These are phyloP conservation scores for Phytophthora cajani DNA, from an alignment of 352 stramenopile species.

Conservation along the genomic window DNA sequence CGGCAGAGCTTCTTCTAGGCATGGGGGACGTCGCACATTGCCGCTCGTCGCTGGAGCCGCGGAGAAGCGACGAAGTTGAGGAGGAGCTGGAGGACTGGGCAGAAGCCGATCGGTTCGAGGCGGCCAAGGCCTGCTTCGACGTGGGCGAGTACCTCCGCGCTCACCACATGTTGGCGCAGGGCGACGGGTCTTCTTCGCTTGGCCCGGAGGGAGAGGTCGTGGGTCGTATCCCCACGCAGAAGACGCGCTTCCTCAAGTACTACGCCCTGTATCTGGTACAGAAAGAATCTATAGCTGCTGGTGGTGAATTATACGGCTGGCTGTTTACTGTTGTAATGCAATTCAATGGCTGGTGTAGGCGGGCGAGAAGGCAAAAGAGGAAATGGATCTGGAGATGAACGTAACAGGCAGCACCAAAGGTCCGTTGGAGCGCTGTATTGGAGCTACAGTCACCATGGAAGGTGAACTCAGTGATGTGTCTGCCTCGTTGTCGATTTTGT, in stretches of 20 bases:
- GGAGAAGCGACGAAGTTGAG: conserved; percentile 4
- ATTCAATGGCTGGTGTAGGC: conserved; percentile 37
- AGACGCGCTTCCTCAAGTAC: conserved; percentile 73
- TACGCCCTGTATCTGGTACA: conserved; percentile 81
- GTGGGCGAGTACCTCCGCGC: conserved; percentile 78
- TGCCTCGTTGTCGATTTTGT: neutral
- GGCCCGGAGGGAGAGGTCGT: neutral
- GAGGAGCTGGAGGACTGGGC: conserved; percentile 27
- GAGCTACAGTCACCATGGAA: neutral
- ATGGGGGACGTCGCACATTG: conserved; percentile 50
- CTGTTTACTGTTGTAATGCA: neutral
- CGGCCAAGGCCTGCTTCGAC: conserved; percentile 75
- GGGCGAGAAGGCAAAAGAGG: conserved; percentile 84
- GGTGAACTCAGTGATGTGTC: neutral
- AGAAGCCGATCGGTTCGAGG: conserved; percentile 60
- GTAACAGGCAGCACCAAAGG: conserved; percentile 55
- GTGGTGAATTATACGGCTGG: neutral
- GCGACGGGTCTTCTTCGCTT: neutral
- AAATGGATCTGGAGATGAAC: conserved; percentile 79
- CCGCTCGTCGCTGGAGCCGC: neutral
- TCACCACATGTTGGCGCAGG: conserved; percentile 56
- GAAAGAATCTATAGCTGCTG: neutral
- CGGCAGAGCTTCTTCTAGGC: conserved; percentile 77
- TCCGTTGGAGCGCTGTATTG: neutral
- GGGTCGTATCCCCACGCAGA: conserved; percentile 27